Percentiles rank a stretch among this genome's conserved stretches.
Evolutionary conservation across 2,329 filamentous ascomycete genomes (phyloP).

Genomic region (Cryphonectria parasitica): DNA sequence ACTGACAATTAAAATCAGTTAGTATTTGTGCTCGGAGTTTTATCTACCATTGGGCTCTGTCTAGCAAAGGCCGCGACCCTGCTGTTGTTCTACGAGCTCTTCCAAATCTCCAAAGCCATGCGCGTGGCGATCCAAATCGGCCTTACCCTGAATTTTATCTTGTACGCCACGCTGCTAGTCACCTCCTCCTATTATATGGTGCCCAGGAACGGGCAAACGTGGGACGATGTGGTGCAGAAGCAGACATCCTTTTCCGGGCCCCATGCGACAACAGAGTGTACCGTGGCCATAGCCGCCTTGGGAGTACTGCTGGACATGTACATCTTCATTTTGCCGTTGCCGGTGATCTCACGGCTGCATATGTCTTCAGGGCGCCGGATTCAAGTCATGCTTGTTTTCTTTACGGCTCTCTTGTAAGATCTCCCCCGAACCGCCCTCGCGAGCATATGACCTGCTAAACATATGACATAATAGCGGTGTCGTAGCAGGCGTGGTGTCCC

Average conservation of each 20-base stretch:
- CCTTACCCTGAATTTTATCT: neutral
- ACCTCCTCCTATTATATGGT: neutral
- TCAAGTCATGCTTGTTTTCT: neutral
- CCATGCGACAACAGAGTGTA: neutral
- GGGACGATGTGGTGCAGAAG: neutral
- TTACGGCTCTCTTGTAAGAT: neutral
- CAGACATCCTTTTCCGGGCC: no score
- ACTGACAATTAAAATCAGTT: no score
- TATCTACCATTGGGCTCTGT: neutral
- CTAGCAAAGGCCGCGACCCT: neutral
- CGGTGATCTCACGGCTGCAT: neutral
- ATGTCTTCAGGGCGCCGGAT: neutral
- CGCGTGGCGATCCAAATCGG: neutral
- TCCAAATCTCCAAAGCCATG: neutral
- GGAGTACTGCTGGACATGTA: neutral
- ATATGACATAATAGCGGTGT: neutral
- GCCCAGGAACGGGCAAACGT: neutral
- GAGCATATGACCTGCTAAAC: neutral
- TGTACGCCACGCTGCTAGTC: neutral
- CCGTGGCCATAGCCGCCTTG: neutral
- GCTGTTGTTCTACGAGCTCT: neutral
- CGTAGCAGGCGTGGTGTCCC: neutral
- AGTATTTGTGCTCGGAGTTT: neutral
- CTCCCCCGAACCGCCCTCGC: neutral
- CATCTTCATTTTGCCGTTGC: neutral